These are phyloP conservation scores for Avena insularis DNA, from an alignment of 176 grass and related monocot genomes.

Conservation along the genomic window DNA sequence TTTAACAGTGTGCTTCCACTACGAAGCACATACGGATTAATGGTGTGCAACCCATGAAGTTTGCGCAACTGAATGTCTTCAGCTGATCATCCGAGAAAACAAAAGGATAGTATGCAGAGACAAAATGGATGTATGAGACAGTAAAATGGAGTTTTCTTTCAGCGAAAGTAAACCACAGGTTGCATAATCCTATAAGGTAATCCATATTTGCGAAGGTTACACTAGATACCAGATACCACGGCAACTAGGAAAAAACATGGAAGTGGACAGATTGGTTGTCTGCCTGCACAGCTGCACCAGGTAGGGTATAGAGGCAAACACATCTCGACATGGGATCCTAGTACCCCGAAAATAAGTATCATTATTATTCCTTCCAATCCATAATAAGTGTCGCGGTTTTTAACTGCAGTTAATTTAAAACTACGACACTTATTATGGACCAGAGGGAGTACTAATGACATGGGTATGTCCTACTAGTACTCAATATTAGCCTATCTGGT, in stretches of 20 bases:
- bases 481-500: no score
- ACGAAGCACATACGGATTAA: not conserved
- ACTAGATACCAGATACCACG: not conserved
- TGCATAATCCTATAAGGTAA: slow-evolving; percentile 14
- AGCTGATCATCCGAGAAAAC: not conserved
- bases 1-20: not conserved
- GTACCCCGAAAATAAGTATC: no score
- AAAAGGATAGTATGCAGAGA: not conserved
- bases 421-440: no score
- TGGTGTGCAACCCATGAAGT: not conserved
- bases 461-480: no score
- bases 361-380: no score
- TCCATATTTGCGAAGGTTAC: not conserved
- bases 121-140: not conserved
- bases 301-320: not conserved
- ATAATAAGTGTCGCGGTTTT: no score
- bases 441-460: no score
- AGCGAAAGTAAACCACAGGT: slow-evolving; percentile 2
- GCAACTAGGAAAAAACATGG: not conserved
- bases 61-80: not conserved
- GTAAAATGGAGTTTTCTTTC: not conserved
- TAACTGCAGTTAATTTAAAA: no score
- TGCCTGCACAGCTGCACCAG: not conserved
- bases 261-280: slow-evolving; percentile 1
- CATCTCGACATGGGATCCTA: not conserved